Evolutionary conservation across 805 yeast species (phyloP), one percentile per base, ranked within the genome.

Genomic region (Lipomyces anomalus): DNA sequence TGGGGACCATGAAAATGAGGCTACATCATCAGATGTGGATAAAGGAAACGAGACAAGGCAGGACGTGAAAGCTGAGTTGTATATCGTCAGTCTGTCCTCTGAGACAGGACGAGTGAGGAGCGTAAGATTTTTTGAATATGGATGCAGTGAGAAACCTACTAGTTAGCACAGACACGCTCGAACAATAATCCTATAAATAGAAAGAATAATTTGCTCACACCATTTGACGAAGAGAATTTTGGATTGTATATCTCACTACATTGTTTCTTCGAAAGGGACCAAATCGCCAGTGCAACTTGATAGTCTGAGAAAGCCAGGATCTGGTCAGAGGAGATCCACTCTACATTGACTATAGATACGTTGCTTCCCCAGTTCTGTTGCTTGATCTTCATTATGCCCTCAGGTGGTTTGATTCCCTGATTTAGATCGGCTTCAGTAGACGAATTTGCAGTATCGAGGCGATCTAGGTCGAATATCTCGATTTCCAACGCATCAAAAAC

Each of bases 311-410:
- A 50, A 21, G 49, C 39, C 26, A 51, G 17, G 5, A 51, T 35
- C 32, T 50, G 50, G 32, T 51, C 50, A 21, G 55, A 45, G 16
- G 51, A 22, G 22, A 50, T 53, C 53, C 53, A 51, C 20, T 38
- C 45, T 4, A 45, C 54, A 21, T 37, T 30, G 20, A 28, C 29
- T 16, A 50, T 39, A 24, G 55, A 43, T 7, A 50, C 50, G 22
- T 50, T 50, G 16, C 39, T 32, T 13, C 53, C 55, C 55, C 55
- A 50, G 17, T 41, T 46, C 4, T 33, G 24, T 22, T 50, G 55
- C 20, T 26, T 13, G 30, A 26, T 13, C 30, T 9, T 13, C 11
- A 26, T 13, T 9, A 9, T 9, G 30, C 30, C 30, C 11, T 9
- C 11, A 9, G 30, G 11, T 9, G 11, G 30, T 9, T 26, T 13